Base-by-base conservation (phyloP, 371 early-diverging fungal species). In the Smittium mucronatum region DNA sequence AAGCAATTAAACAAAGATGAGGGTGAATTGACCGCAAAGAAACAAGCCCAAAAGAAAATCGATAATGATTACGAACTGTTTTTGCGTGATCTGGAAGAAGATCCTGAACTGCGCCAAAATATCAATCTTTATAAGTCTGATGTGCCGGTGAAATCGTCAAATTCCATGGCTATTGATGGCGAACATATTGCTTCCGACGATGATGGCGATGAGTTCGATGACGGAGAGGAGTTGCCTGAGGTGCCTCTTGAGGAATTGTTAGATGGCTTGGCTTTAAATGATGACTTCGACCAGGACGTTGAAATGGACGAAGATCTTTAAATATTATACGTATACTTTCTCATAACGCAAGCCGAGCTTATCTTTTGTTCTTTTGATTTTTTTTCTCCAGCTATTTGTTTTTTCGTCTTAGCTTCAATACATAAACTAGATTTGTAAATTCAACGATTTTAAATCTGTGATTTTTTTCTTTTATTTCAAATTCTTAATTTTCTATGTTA, bases 81-180 rank as follows among this genome's bases (percentile, higher is more conserved):
- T 70, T 34, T 82, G 76, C 81, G 78, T 64, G 97, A 96, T 81
- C 80, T 96, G 67, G 97, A 96, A 81, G 95, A 94, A 82, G 97
- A 96, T 83, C 83, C 89, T 29, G 97, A 96, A 77, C 83, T 95
- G 73, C 83, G 96, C 69, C 86, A 89, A 34, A 90, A 87, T 72
- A 82, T 95, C 73, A 92, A 95, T 70, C 84, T 95, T 64, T 95
- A 91, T 82, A 94, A 92, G 81, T 5, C 30, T 58, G 73, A 70
- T 57, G 5, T 2, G 11, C n/a, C 59, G 15, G 16, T 16, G 5
- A 58, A 35, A 29, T 17, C 2, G 5, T 63, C 30, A 28, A 25
- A 60, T 31, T 11, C 25, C 28, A 26, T 31, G 17, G 32, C 30
- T 73, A 75, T 26, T 70, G 73, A 64, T 33, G 64, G 33, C 28